Conservation (phyloP, 1,284 basidiomycete species). For the Pterula multifida region DNA sequence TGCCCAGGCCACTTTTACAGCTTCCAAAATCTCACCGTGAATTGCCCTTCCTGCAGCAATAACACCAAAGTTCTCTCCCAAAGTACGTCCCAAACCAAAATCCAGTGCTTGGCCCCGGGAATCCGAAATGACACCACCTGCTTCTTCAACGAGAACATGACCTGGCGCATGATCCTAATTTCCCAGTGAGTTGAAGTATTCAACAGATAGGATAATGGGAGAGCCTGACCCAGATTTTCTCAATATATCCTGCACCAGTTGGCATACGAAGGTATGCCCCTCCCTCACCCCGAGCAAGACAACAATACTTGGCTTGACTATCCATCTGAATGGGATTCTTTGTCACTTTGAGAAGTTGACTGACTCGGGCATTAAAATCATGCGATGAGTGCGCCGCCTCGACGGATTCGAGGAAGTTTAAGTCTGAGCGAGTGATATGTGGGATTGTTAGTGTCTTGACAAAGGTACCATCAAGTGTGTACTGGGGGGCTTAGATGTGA, state of each 20-base stretch:
- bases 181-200: conserved; percentile 8
- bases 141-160: conserved; percentile 76
- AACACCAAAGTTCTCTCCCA: conserved; percentile 83
- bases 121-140: conserved; percentile 81
- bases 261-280: conserved; percentile 89
- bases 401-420: conserved; percentile 84
- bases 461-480: conserved; percentile 28
- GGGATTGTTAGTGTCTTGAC: conserved; percentile 39
- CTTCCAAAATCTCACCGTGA: conserved; percentile 61
- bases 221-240: conserved; percentile 78
- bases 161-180: conserved; percentile 85
- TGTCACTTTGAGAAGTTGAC: conserved; percentile 58
- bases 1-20: conserved; percentile 35
- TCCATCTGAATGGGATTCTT: conserved; percentile 81
- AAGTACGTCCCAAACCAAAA: conserved; percentile 80
- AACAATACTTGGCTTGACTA: conserved; percentile 93
- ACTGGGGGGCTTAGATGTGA: conserved; percentile 17
- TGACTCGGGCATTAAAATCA: conserved; percentile 69
- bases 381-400: conserved; percentile 91
- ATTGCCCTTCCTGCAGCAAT: conserved; percentile 65
- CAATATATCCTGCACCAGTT: conserved; percentile 67
- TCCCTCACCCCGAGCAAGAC: conserved; percentile 81
- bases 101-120: conserved; percentile 71
- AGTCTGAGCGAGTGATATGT: conserved; percentile 27
- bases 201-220: conserved; percentile 4